Percentiles rank a stretch among this genome's conserved stretches.
These are phyloP conservation scores for Seminavis robusta DNA, from an alignment of 108 stramenopile genomes.

Conservation along the genomic window DNA sequence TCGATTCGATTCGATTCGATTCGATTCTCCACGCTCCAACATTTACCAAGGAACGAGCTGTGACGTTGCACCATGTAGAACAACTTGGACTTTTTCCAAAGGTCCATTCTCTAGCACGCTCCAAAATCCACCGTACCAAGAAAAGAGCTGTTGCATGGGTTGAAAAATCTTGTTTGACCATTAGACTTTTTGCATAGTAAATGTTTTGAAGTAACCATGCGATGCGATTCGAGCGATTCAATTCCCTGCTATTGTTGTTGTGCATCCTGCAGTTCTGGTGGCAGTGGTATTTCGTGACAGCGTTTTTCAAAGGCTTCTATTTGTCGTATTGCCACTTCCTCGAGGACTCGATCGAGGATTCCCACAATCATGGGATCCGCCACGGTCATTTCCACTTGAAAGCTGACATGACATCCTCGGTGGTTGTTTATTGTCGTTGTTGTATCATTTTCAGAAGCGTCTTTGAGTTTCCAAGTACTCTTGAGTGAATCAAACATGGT, in stretches of 20 bases:
- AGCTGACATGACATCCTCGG: conserved; percentile 42
- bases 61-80: too few relatives aligned
- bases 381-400: conserved; percentile 69
- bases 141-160: too few relatives aligned
- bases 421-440: conserved; percentile 1
- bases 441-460: neutral
- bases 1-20: too few relatives aligned
- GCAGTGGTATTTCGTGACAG: conserved; percentile 36
- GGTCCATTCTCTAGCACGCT: too few relatives aligned
- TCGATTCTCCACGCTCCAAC: too few relatives aligned
- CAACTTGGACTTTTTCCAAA: too few relatives aligned
- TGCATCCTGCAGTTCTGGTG: conserved; percentile 17
- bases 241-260: conserved; percentile 1
- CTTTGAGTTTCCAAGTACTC: conserved; percentile 58
- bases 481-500: conserved; percentile 57
- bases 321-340: conserved; percentile 58
- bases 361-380: conserved; percentile 49
- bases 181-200: too few relatives aligned
- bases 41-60: too few relatives aligned
- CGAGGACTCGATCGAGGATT: conserved; percentile 47
- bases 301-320: conserved; percentile 64
- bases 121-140: too few relatives aligned
- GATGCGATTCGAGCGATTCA: neutral
- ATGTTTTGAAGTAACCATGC: too few relatives aligned
- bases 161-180: too few relatives aligned